Evolutionary conservation across 305 asterid genomes (phyloP).

Genomic region (Fraxinus velutina): DNA sequence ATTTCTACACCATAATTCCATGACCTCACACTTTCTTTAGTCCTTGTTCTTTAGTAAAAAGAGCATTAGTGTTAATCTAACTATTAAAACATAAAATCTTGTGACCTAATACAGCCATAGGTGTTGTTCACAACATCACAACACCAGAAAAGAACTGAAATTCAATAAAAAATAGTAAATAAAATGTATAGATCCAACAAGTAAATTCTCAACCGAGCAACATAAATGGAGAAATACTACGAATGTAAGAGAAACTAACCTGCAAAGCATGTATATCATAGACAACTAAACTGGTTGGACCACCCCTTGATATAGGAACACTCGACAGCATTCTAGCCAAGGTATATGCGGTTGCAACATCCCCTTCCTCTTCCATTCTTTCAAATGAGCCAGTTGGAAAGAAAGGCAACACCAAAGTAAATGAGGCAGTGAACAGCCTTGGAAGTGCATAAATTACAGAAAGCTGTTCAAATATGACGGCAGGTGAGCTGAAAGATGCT

Average conservation of each 20-base stretch:
- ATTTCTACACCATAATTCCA: background rate
- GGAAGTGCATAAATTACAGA: conserved; percentile 97
- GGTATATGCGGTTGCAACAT: conserved; percentile 96
- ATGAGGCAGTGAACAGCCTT: conserved; percentile 85
- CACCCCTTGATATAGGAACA: conserved; percentile 92
- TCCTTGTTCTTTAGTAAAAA: background rate
- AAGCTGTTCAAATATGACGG: conserved; percentile 90
- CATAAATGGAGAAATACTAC: background rate
- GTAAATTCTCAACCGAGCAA: background rate
- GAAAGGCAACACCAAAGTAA: conserved; percentile 81
- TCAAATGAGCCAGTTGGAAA: conserved; percentile 98
- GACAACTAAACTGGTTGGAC: conserved; percentile 92
- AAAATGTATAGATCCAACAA: conserved; percentile 1
- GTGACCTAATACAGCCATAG: background rate
- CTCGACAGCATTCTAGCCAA: conserved; percentile 95
- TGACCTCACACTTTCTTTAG: background rate
- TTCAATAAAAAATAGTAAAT: background rate
- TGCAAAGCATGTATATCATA: conserved; percentile 94
- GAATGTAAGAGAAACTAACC: conserved; percentile 40
- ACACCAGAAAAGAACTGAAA: background rate
- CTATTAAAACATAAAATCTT: background rate
- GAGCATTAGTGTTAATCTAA: background rate
- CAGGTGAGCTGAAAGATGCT: conserved; percentile 95
- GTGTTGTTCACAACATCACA: background rate
- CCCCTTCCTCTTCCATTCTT: conserved; percentile 96